Evolutionary conservation across 139 green algal genomes (phyloP), one percentile per base, ranked within the genome.

Genomic region (Coccomyxa sp.): DNA sequence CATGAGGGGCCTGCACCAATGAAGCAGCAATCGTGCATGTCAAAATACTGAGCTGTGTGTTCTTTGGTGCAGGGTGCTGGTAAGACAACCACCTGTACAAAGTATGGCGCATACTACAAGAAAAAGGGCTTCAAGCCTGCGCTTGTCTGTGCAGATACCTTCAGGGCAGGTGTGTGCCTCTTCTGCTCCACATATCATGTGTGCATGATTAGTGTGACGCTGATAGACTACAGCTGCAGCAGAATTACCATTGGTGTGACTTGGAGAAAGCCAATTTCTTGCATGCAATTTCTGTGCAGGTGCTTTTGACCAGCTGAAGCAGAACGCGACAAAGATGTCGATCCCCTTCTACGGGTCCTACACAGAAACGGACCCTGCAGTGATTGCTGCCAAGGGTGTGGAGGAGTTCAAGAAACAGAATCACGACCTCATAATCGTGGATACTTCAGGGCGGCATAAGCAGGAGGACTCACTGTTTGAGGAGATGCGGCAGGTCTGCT

Each of bases 81-180:
- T 57, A 99, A 99, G 86, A 99, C 97, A 28, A 99, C 97, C 14
- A 99, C 97, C 12, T 98, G 95, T 83, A 97, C 94, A 63, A 99
- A 99, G 90, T 99, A 98, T 75, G 96, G 95, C 0, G 93, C 96
- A 87, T 91, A 94, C 84, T 95, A 97, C 90, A 98, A 98, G 86
- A 94, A 94, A 84, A 99, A 99, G 87, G 96, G 96, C 16, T 99
- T 91, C 86, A 99, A 99, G 90, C 93, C 95, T 0, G 95, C 93
- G 17, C 87, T 99, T 84, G 95, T 99, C 21, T 99, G 97, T 86
- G 97, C 97, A 10, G 97, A 99, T 87, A 99, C 97, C 57, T 99
- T 98, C 90, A 93, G 97, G 58, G 97, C 96, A 25, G 95, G 95
- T 84, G 57, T 25, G 77, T 51, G 27, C 30, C 63, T 71, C 18